Conservation (phyloP, 2,329 filamentous ascomycete genomes). For the Cercospora zeae-maydis region DNA sequence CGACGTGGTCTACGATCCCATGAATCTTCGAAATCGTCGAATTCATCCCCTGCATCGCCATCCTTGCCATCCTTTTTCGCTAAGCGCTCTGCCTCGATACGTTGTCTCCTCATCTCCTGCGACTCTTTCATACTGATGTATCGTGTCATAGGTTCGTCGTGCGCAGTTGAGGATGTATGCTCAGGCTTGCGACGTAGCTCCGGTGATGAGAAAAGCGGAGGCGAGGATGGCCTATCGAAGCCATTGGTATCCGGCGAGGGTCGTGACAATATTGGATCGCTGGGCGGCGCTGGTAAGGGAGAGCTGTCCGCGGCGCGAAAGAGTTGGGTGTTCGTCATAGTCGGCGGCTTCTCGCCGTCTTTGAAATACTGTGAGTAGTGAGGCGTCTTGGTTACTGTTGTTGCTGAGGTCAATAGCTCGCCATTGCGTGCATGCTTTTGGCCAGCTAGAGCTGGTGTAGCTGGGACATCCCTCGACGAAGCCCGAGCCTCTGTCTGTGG, state of each 20-base stretch:
- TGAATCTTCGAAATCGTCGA: constrained; percentile 2
- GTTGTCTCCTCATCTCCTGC: constrained; percentile 34
- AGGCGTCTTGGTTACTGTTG: constrained; percentile 41
- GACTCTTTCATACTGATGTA: constrained; percentile 44
- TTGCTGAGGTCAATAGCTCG: constrained; percentile 43
- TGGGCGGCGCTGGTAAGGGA: constrained; percentile 36
- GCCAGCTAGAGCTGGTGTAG: constrained; percentile 43
- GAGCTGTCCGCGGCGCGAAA: constrained; percentile 48
- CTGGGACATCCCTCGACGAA: constrained; percentile 33
- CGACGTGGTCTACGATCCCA: constrained; percentile 3
- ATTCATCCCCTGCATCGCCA: background rate
- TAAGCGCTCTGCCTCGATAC: constrained; percentile 28
- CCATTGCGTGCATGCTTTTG: constrained; percentile 41
- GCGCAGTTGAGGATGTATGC: background rate
- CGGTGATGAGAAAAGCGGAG: constrained; percentile 23
- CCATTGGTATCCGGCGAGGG: constrained; percentile 44
- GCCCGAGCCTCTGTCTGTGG: constrained; percentile 28
- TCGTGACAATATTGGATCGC: constrained; percentile 45
- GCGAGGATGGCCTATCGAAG: constrained; percentile 34
- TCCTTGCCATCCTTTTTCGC: background rate
- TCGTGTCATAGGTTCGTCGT: background rate
- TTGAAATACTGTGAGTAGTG: constrained; percentile 39
- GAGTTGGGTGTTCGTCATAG: constrained; percentile 45
- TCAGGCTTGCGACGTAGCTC: background rate
- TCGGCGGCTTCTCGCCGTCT: constrained; percentile 30